Percentiles rank a stretch among this genome's conserved stretches.
Conservation (phyloP, 176 grass and related monocot species). For the Puccinellia tenuiflora region DNA sequence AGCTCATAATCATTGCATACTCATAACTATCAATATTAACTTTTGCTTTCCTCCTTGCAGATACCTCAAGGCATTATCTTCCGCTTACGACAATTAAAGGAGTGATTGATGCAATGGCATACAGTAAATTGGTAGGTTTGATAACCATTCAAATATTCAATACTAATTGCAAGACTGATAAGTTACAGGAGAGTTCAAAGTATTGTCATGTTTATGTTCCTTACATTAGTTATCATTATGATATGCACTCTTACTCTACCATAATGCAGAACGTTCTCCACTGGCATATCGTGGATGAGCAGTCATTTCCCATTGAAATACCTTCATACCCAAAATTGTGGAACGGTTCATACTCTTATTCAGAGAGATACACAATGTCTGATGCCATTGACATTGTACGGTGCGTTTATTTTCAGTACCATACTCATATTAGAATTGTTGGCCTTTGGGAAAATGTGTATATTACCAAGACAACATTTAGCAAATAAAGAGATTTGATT, state of each 20-base stretch:
- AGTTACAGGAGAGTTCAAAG: not conserved
- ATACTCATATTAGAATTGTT: not conserved
- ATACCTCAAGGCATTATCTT: conserved; percentile 85
- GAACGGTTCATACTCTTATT: conserved; percentile 79
- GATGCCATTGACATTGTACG: conserved; percentile 83
- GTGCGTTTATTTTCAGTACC: conserved; percentile 45
- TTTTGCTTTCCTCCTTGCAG: conserved; percentile 34
- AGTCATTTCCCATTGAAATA: conserved; percentile 92
- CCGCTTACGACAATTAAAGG: conserved; percentile 69
- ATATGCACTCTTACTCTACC: conserved; percentile 13
- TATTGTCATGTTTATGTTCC: not conserved
- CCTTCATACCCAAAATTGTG: conserved; percentile 90
- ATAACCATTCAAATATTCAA: not conserved
- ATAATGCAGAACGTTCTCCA: conserved; percentile 80
- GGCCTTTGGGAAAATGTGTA: not conserved
- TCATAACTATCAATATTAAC: not conserved
- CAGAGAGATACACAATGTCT: conserved; percentile 80
- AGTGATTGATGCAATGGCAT: conserved; percentile 97
- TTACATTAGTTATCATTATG: conserved; percentile 7
- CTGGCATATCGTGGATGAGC: conserved; percentile 86
- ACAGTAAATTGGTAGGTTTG: conserved; percentile 84
- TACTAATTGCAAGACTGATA: not conserved
- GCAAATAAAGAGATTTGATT: not conserved
- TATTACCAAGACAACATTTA: not conserved
- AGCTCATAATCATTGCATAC: not conserved